Conservation (phyloP, 805 yeast genomes). For the Sugiyamaella smithiae region DNA sequence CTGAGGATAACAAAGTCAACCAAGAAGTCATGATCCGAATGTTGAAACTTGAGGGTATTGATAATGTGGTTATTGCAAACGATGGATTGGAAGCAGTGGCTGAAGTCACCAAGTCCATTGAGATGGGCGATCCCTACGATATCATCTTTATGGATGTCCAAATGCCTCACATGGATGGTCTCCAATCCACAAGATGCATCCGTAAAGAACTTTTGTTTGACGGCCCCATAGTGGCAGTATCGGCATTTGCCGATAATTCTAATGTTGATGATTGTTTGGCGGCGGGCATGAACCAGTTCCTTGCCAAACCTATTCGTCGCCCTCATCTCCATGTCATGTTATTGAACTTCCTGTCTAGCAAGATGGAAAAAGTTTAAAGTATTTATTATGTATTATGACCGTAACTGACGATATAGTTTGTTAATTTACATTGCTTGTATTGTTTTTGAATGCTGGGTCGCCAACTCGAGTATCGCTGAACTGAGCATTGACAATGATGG, state of each 20-base stretch:
- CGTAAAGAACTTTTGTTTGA: constrained; percentile 57
- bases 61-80: constrained; percentile 69
- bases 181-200: constrained; percentile 74
- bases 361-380: background rate
- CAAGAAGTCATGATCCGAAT: constrained; percentile 91
- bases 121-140: constrained; percentile 44
- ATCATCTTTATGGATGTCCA: constrained; percentile 95
- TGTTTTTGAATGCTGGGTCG: background rate
- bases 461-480: background rate
- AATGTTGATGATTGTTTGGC: constrained; percentile 73
- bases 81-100: constrained; percentile 91
- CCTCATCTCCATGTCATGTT: constrained; percentile 60
- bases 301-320: constrained; percentile 83
- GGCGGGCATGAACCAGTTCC: constrained; percentile 91
- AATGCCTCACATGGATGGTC: constrained; percentile 93
- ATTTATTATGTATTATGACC: background rate
- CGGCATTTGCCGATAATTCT: constrained; percentile 93
- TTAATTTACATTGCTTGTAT: background rate
- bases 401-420: too few species aligned
- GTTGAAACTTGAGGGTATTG: constrained; percentile 79
- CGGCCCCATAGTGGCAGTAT: constrained; percentile 86
- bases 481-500: background rate
- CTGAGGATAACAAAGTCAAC: constrained; percentile 91
- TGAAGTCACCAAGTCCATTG: constrained; percentile 49
- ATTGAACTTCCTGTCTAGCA: constrained; percentile 7